Conservation (phyloP, 148 eudicot species). For the Rhododendron griersonianum region DNA sequence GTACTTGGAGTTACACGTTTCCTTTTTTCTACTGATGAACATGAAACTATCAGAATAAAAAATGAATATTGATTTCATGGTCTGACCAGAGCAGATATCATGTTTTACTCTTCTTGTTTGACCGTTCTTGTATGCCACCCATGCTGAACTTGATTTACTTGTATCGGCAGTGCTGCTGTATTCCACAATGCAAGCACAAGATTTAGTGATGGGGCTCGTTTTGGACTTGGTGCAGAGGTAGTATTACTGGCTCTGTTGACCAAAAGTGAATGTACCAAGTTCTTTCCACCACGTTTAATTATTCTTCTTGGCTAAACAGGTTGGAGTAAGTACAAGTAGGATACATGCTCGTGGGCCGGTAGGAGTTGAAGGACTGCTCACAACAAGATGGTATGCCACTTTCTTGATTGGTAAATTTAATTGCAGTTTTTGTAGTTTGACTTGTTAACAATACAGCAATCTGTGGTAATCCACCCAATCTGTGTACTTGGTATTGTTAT, state of each 20-base stretch:
- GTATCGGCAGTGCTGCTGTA: constrained; percentile 86
- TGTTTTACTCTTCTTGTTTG: neutral
- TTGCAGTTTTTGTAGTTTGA: neutral
- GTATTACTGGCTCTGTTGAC: neutral
- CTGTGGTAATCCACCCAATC: neutral
- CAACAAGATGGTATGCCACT: constrained; percentile 76
- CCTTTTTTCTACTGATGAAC: neutral
- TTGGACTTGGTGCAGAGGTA: constrained; percentile 98
- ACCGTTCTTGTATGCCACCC: neutral
- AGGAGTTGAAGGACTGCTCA: constrained; percentile 92
- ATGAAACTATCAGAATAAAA: neutral
- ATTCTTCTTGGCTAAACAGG: constrained; percentile 42
- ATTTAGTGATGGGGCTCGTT: constrained; percentile 92
- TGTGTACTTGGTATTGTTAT: neutral
- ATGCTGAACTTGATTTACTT: neutral
- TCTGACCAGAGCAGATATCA: neutral
- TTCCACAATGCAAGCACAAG: constrained; percentile 96
- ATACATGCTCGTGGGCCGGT: constrained; percentile 99
- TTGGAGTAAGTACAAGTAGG: constrained; percentile 94
- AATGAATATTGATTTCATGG: neutral
- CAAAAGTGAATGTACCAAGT: neutral
- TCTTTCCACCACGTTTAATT: neutral
- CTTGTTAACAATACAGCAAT: neutral
- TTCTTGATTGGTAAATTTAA: neutral
- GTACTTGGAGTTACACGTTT: neutral